Evolutionary conservation across 2,329 filamentous ascomycete species (phyloP), one percentile per base, ranked within the genome.

Genomic region (Sporothrix euskadiensis): DNA sequence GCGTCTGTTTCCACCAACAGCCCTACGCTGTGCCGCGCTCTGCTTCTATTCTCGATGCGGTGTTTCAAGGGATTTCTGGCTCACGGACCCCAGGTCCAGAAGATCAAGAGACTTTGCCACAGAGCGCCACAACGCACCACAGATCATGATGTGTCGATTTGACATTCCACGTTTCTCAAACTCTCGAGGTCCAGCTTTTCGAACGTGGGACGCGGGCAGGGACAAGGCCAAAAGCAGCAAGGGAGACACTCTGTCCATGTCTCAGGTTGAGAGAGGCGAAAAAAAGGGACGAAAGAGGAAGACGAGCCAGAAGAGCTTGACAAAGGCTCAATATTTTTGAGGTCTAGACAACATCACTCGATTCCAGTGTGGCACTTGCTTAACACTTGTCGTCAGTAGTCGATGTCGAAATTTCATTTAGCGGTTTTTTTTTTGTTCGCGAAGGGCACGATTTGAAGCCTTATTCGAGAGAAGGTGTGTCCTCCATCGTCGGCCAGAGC

Each of bases 211-310:
- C 61, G 41, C 61, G 61, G 61, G 39, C 61, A 65, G 61, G 39
- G 61, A 26, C 59, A 68, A 68, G 52, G 44, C 30, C 30, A 52
- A 68, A 68, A 52, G 41, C 65, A 44, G 44, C 65, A 68, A 68
- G 65, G 65, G 65, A 68, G 65, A 66, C 8, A 49, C 3, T 19
- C 12, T 49, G 44, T 26, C 22, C 41, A 8, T 32, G 22, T 66
- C 63, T 32, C 63, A n/a, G 41, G 41, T 32, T 32, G 41, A 41
- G 4, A 12, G 10, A 19, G 59, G 16, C 8, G 19, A 44, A 9
- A 35, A 26, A 44, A 22, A 7, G 3, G 30, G 35, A 44, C 59
- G n/a, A 39, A 61, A 26, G 22, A 56, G 9, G 52, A 56, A 56
- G n/a, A 30, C n/a, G 52, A 56, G n/a, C 6, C 8, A 44, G 52